phyloP scores from a whole-genome alignment of 805 yeast species.

The Candida nanaspora region DNA sequence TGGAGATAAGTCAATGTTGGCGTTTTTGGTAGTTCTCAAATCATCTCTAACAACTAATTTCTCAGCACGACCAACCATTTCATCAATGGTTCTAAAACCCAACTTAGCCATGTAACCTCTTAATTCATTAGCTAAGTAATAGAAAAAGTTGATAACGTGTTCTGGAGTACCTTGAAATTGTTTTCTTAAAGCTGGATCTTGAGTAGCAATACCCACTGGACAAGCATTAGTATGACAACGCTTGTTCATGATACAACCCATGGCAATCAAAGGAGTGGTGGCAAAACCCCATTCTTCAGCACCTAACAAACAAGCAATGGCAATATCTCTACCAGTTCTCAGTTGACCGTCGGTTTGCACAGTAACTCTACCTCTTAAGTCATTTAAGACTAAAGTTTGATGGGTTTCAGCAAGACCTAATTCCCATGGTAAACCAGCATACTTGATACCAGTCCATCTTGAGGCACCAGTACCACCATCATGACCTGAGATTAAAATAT shows the following conservation, averaged over 20 bases:
- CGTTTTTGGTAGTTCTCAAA: constrained; percentile 80
- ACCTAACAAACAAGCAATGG: constrained; percentile 91
- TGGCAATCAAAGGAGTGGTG: constrained; percentile 90
- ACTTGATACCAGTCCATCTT: constrained; percentile 92
- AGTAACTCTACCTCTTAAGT: constrained; percentile 89
- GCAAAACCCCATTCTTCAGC: constrained; percentile 99
- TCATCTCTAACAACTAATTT: constrained; percentile 80
- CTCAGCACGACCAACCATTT: constrained; percentile 98
- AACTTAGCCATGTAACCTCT: constrained; percentile 89
- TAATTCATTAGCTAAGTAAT: constrained; percentile 87
- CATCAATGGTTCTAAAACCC: constrained; percentile 93
- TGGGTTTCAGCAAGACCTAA: constrained; percentile 97
- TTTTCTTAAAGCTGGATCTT: constrained; percentile 87
- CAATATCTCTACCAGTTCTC: constrained; percentile 95
- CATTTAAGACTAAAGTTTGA: constrained; percentile 92
- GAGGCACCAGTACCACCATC: constrained; percentile 99
- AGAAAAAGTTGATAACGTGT: constrained; percentile 96
- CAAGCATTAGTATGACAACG: constrained; percentile 91
- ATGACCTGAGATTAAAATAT: constrained; percentile 91
- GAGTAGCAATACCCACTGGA: constrained; percentile 98
- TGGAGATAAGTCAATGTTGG: constrained; percentile 86
- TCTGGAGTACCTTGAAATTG: constrained; percentile 97
- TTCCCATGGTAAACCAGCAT: constrained; percentile 99
- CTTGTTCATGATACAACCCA: constrained; percentile 97
- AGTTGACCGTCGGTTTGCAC: constrained; percentile 99